Base-by-base conservation (phyloP, 768 basidiomycete genomes). In the Cystobasidium onofrii region DNA sequence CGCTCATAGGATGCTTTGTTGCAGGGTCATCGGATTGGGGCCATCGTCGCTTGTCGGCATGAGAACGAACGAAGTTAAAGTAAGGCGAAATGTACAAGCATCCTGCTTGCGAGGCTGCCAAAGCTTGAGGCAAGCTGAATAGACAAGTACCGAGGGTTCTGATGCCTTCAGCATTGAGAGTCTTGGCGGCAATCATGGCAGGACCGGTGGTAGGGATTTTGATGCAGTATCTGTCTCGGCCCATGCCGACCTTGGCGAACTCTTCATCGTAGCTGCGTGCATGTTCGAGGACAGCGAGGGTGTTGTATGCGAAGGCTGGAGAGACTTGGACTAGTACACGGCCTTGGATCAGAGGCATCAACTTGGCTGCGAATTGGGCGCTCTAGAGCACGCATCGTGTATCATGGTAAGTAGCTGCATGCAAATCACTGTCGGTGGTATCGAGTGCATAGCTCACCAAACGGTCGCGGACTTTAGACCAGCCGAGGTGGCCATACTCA, bases 131-230 rank as follows among this genome's bases (percentile, higher is more conserved):
- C 50, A 87, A 79, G 34, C 83, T 84, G 80, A 87, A 87, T 25
- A 87, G 77, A 74, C 84, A 83, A 0, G 86, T 87, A 33, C 83
- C 86, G 10, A 87, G 84, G 0, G 86, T 86, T 52, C 84, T 80
- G 55, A 87, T 86, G 7, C 84, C 85, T 31, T 81, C 77, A 15
- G 64, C 64, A 27, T 66, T 66, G 9, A 66, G 27, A 23, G 81
- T 81, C 43, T 83, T 80, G 76, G 86, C 86, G 0, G 87, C 86
- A 18, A 84, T 73, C 54, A 86, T 80, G 6, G 84, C 84, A 74
- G 86, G 84, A 1, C 85, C 84, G 0, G 86, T 87, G 17, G 84
- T 81, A 20, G 86, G 86, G 50, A 88, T 85, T 78, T 87, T 88
- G 80, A 88, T 85, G 77, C 86, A 86, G 27, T 86, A 84, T 13